Conservation (phyloP, 2,329 filamentous ascomycete genomes). For the Fusarium temperatum region DNA sequence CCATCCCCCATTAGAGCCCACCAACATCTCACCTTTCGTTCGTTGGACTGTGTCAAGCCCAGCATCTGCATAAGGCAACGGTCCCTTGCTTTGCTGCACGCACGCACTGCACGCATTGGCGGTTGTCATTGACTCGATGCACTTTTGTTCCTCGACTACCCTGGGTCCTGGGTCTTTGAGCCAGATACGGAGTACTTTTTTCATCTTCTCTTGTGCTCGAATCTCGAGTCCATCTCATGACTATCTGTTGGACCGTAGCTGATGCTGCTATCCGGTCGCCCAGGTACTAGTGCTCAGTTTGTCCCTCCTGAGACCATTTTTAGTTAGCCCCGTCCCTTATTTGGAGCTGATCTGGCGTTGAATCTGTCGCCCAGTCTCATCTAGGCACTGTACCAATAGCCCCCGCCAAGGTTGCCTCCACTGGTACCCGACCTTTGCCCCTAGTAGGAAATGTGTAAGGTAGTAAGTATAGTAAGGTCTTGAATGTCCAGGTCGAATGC, state of each 20-base stretch:
- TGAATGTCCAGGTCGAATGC: not conserved
- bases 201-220: not conserved
- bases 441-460: slow-evolving; percentile 5
- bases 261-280: slow-evolving; percentile 23
- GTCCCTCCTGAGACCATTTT: slow-evolving; percentile 16
- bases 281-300: not conserved
- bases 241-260: not conserved
- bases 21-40: slow-evolving; percentile 23
- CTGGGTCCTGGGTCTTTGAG: not conserved
- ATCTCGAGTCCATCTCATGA: not conserved
- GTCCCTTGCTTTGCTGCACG: slow-evolving; percentile 11
- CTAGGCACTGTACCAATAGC: not conserved
- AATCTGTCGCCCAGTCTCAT: slow-evolving; percentile 9
- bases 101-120: not conserved
- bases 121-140: slow-evolving; percentile 11
- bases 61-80: slow-evolving; percentile 10
- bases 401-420: slow-evolving; percentile 21
- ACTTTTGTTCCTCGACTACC: not conserved
- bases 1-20: slow-evolving; percentile 26
- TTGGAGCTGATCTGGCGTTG: slow-evolving; percentile 25
- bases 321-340: slow-evolving; percentile 11
- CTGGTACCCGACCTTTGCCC: slow-evolving; percentile 29
- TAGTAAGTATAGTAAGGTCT: not conserved
- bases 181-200: not conserved
- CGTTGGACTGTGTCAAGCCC: slow-evolving; percentile 8